These are phyloP conservation scores for Hypoxylon sp. DNA, from an alignment of 2,329 filamentous ascomycete species.

Conservation along the genomic window DNA sequence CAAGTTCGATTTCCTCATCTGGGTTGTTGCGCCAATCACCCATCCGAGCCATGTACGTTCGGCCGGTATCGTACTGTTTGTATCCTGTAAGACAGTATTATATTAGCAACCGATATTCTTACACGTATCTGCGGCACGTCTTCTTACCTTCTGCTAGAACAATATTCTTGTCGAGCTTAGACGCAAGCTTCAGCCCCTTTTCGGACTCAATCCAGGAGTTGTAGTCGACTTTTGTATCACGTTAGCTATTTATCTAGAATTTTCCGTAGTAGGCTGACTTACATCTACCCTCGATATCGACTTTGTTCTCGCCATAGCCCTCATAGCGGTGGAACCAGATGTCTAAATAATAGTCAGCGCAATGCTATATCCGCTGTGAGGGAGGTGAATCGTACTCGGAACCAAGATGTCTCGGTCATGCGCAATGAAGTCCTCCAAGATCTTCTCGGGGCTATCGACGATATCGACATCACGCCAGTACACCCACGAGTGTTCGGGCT, in stretches of 20 bases:
- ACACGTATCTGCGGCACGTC: not conserved
- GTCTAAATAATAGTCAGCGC: slow-evolving; percentile 62
- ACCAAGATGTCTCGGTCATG: slow-evolving; percentile 94
- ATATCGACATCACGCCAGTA: slow-evolving; percentile 99
- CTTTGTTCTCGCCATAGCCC: slow-evolving; percentile 76
- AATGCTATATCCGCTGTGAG: not conserved
- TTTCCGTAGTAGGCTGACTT: slow-evolving; percentile 49
- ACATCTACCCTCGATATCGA: slow-evolving; percentile 95
- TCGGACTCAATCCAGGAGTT: slow-evolving; percentile 98
- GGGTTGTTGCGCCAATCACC: slow-evolving; percentile 93
- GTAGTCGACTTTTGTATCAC: slow-evolving; percentile 82
- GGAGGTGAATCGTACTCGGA: slow-evolving; percentile 72
- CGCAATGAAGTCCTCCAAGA: slow-evolving; percentile 93
- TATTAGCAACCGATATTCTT: slow-evolving; percentile 23
- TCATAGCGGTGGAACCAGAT: slow-evolving; percentile 96
- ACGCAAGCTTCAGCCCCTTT: slow-evolving; percentile 78
- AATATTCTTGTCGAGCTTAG: slow-evolving; percentile 77
- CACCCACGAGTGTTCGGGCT: slow-evolving; percentile 96
- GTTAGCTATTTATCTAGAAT: slow-evolving; percentile 30
- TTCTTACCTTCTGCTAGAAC: slow-evolving; percentile 85
- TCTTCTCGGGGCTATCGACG: slow-evolving; percentile 83
- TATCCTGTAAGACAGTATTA: slow-evolving; percentile 67
- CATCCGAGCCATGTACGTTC: slow-evolving; percentile 88
- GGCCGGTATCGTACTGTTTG: slow-evolving; percentile 89
- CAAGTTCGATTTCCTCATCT: slow-evolving; percentile 89